Conservation (phyloP, 371 early-diverging fungal genomes). For the Rhizoclosmatium hyalinum region DNA sequence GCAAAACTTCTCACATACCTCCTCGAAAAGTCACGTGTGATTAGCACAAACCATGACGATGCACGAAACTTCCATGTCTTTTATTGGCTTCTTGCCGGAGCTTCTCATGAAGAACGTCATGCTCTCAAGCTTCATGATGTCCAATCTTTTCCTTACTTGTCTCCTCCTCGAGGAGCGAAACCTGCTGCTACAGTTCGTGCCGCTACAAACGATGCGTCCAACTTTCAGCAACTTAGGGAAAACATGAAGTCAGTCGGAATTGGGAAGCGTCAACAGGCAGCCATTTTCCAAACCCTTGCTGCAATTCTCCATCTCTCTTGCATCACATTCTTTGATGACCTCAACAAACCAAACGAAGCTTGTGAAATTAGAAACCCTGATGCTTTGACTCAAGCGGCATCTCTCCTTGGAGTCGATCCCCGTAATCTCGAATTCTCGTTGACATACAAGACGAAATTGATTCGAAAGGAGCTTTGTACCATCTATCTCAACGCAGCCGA, state of each 20-base stretch:
- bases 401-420: slow-evolving; percentile 84
- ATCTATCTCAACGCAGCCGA: slow-evolving; percentile 80
- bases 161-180: slow-evolving; percentile 30
- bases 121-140: slow-evolving; percentile 54
- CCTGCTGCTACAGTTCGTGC: slow-evolving; percentile 27
- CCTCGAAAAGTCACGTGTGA: slow-evolving; percentile 70
- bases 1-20: slow-evolving; percentile 84
- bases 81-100: slow-evolving; percentile 76
- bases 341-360: slow-evolving; percentile 46
- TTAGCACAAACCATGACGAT: slow-evolving; percentile 40
- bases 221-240: slow-evolving; percentile 53
- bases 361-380: slow-evolving; percentile 53
- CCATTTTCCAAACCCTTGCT: slow-evolving; percentile 82
- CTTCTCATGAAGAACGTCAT: slow-evolving; percentile 58
- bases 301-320: slow-evolving; percentile 91
- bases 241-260: slow-evolving; percentile 85
- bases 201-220: slow-evolving; percentile 46
- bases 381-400: slow-evolving; percentile 67
- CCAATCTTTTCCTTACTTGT: slow-evolving; percentile 55
- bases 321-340: slow-evolving; percentile 71
- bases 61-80: slow-evolving; percentile 91
- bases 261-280: slow-evolving; percentile 74
- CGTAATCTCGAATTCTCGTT: slow-evolving; percentile 81
- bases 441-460: slow-evolving; percentile 73
- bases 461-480: slow-evolving; percentile 82